Evolutionary conservation across 2,329 filamentous ascomycete genomes (phyloP).

Genomic region (Pseudohalonectria lignicola): DNA sequence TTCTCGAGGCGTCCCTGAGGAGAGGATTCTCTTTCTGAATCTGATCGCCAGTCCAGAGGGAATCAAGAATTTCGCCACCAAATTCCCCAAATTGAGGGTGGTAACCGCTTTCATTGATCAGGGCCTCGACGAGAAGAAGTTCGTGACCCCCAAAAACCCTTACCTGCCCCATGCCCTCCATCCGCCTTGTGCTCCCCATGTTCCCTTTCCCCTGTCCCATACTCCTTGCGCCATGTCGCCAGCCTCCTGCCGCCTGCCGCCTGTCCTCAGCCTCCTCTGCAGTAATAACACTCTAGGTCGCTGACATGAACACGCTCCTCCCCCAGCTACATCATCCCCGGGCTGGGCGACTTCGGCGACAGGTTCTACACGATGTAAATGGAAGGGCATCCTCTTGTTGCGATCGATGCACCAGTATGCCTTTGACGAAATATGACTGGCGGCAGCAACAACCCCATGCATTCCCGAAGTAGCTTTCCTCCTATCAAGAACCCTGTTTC

Average conservation of each 20-base stretch:
- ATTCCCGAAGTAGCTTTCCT: no score
- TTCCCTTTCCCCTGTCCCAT: no score
- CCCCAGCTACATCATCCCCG: conserved; percentile 82
- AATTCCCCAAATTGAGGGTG: conserved; percentile 80
- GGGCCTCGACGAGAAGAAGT: conserved; percentile 98
- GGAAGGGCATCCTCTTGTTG: neutral
- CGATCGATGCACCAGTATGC: no score
- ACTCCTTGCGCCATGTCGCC: conserved; percentile 6
- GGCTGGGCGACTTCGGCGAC: conserved; percentile 90
- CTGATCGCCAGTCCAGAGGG: conserved; percentile 95
- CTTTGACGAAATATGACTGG: no score
- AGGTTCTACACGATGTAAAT: conserved; percentile 80
- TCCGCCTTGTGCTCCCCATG: no score
- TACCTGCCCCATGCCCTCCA: no score
- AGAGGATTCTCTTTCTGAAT: conserved; percentile 92
- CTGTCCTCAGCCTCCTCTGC: neutral
- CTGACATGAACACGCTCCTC: conserved; percentile 17
- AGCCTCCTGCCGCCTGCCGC: no score
- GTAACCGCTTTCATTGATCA: conserved; percentile 91
- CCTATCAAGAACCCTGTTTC: no score
- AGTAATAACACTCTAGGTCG: neutral
- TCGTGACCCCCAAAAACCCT: conserved; percentile 1
- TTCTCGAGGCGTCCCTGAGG: conserved; percentile 82
- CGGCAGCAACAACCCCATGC: no score
- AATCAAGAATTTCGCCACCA: conserved; percentile 76